Conservation (phyloP, 2,329 filamentous ascomycete genomes). For the Chrysoporthe deuterocubensis region DNA sequence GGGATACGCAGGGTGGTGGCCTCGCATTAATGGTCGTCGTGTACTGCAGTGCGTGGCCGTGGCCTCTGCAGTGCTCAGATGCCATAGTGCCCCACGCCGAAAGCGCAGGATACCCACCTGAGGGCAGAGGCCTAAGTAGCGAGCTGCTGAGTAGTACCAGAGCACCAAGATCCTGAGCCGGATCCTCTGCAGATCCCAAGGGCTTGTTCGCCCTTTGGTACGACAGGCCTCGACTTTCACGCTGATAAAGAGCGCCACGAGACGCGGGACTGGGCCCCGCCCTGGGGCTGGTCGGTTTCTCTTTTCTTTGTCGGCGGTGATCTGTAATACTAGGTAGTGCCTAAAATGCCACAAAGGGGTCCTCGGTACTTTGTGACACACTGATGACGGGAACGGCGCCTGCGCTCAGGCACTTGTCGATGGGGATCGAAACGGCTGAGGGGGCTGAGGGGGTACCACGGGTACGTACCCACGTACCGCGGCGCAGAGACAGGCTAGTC, state of each 20-base stretch:
- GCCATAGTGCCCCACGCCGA: too few relatives aligned
- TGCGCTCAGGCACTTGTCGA: background rate
- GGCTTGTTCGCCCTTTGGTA: background rate
- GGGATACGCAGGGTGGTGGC: background rate
- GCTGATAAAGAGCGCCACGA: background rate
- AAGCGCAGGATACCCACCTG: too few relatives aligned
- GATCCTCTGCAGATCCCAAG: background rate
- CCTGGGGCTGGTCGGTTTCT: background rate
- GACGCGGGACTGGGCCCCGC: background rate
- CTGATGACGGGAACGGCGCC: background rate
- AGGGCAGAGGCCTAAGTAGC: too few relatives aligned
- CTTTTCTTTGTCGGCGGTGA: background rate
- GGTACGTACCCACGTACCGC: background rate
- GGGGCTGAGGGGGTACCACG: background rate
- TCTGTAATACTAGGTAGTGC: background rate
- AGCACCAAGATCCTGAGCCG: background rate
- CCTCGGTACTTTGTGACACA: background rate
- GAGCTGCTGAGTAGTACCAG: too few relatives aligned
- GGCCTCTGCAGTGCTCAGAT: too few relatives aligned
- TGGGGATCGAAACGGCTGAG: conserved; percentile 2
- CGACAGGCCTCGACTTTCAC: background rate
- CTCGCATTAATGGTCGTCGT: too few relatives aligned
- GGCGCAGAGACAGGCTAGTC: background rate
- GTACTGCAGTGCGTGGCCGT: too few relatives aligned
- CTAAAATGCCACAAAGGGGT: background rate